A percentile compares a stretch with the other conserved stretches of the same genome.
These are phyloP conservation scores for Mimosa pudica DNA, from an alignment of 306 rosid species.

Conservation along the genomic window DNA sequence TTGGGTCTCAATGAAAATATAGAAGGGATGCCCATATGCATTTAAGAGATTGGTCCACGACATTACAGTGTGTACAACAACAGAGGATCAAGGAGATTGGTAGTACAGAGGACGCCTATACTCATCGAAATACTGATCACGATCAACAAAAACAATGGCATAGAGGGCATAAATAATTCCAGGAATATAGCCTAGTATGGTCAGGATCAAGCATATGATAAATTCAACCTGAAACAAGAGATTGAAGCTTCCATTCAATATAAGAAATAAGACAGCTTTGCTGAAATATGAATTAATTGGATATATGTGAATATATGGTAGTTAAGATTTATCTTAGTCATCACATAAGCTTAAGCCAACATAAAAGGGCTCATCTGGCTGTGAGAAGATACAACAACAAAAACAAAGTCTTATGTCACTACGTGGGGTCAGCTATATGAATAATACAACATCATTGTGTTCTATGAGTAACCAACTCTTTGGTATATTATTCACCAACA, in stretches of 20 bases:
- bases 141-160: constrained; percentile 57
- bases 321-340: no score
- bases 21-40: neutral
- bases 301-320: no score
- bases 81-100: neutral
- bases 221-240: constrained; percentile 53
- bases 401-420: no score
- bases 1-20: neutral
- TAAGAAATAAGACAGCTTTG: neutral
- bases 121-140: constrained; percentile 62
- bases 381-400: no score
- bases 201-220: constrained; percentile 63
- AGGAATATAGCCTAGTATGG: constrained; percentile 64
- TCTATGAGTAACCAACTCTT: no score
- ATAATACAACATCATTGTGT: no score
- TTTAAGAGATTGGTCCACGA: neutral
- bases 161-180: constrained; percentile 76
- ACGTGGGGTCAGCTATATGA: no score
- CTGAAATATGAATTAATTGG: no score
- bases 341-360: no score
- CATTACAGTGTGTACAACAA: neutral
- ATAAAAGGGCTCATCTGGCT: no score
- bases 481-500: no score
- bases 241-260: neutral
- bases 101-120: constrained; percentile 61